phyloP scores from a whole-genome alignment of 1,284 basidiomycete species.

The Apiotrichum domesticum region DNA sequence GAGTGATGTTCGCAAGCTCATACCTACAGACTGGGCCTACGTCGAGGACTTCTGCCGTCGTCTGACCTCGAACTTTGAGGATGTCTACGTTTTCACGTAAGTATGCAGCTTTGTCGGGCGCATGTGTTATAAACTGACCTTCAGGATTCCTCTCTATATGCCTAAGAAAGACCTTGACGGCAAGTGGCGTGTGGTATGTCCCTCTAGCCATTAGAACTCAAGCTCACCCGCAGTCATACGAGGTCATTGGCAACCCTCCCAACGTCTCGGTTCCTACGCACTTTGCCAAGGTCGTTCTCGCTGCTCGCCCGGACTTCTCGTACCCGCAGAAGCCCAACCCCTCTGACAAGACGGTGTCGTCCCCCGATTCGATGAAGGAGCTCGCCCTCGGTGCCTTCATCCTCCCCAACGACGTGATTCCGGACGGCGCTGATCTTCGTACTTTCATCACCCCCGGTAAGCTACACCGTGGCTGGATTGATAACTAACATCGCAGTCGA shows the following conservation, averaged over 20 bases:
- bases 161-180: constrained; percentile 78
- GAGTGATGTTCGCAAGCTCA: neutral
- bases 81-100: constrained; percentile 92
- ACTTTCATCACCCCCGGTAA: constrained; percentile 73
- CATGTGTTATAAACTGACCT: too few relatives aligned
- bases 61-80: constrained; percentile 75
- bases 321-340: constrained; percentile 55
- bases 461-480: constrained; percentile 23
- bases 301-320: constrained; percentile 66
- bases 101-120: constrained; percentile 4
- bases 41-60: constrained; percentile 91
- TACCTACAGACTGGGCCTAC: constrained; percentile 79
- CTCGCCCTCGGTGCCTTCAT: constrained; percentile 88
- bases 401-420: constrained; percentile 81
- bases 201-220: neutral
- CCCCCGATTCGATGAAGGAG: constrained; percentile 53
- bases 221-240: constrained; percentile 61
- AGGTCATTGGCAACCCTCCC: constrained; percentile 89
- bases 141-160: constrained; percentile 80
- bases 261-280: constrained; percentile 92
- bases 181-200: constrained; percentile 84
- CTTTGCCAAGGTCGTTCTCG: constrained; percentile 92
- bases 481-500: constrained; percentile 58
- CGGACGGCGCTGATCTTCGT: constrained; percentile 71
- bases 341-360: constrained; percentile 24